Base-by-base conservation (phyloP, 805 yeast genomes). In the Sungouiella thailandica region DNA sequence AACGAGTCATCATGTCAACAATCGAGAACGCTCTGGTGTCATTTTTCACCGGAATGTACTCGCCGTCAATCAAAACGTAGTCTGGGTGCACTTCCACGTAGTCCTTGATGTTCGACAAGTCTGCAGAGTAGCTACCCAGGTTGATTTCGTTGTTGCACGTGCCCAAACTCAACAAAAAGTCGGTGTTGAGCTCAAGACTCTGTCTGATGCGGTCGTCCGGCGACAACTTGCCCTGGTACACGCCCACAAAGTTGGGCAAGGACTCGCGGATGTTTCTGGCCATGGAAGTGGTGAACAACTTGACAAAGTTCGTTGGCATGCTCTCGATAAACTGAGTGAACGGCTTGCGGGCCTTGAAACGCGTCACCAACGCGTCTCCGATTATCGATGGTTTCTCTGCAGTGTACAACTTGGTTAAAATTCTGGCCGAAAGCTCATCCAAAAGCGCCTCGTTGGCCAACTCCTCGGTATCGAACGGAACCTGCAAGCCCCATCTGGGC, bases 191-290 rank as follows among this genome's bases (percentile, higher is more conserved):
- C 34, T 60, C 64, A 25, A 58, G 39, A 25, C 49, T 39, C 6
- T 47, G 37, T 15, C 25, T 35, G 7, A 57, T 49, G 18, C 35
- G 37, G 3, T 39, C 23, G 9, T 47, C 32, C 0, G 59, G 35
- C 71, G 74, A 42, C 64, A 71, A 29, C 66, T 59, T 53, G 22
- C 95, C 96, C 43, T 70, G 75, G 54, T 82, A 89, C 23, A 74
- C 77, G 24, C 95, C 96, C 40, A 78, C 68, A 51, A 73, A 88
- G 29, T 71, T 65, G 6, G 71, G 63, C 39, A 70, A 63, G n/a
- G 76, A 58, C 60, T 88, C 97, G 58, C 88, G 80, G 25, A 88
- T 58, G 7, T 85, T 79, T 55, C 87, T 82, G 11, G 88, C 94
- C 53, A 63, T 55, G 74, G 75, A 55, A 58, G 83, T 45, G 68